Base-by-base conservation (phyloP, 495 filamentous ascomycete species). In the Aspergillus heteromorphus region DNA sequence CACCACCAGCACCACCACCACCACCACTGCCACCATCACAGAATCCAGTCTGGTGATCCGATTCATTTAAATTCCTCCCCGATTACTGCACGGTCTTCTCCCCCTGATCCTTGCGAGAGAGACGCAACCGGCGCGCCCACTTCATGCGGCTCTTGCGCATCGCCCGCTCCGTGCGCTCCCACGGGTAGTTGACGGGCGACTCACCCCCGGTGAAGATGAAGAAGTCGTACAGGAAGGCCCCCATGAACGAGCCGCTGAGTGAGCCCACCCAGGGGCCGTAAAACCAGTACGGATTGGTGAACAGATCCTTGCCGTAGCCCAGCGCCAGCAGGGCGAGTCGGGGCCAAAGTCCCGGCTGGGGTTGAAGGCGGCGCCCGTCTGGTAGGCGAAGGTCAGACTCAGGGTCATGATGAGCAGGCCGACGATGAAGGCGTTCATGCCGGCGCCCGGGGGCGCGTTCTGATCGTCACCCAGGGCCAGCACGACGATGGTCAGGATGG, bases 401-500 rank as follows among this genome's bases (percentile, higher is more conserved):
- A 79, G 61, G 38, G 62, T 69, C 20, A 66, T 74, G 20, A 78
- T 64, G 1, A 78, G 56, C 0, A 81, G 59, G 0, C 79, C 79
- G 25, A 80, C 62, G 31, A 80, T 72, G 19, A 75, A 58, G 1
- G 73, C 64, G 57, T 70, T 74, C 79, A 81, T 80, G 45, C 79
- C 80, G 5, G 77, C 74, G 6, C 78, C 79, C 0, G 77, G 78
- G 2, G 79, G 79, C 17, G 78, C 73, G 48, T 83, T 81, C 21
- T 73, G 73, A 54, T 81, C 76, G 58, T 82, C 79, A 48, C 79
- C 78, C 0, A 82, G 69, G 7, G 79, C 80, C 6, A 82, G 65
- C 9, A 83, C 65, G 1, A 72, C 73, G 25, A 74, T 65, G 14
- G 65, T 60, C 25, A 83, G 66, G 20, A 79, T 65, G 6, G 66